These are phyloP conservation scores for Debaryomyces sp. DNA, from an alignment of 1,139 yeast species.

Conservation along the genomic window DNA sequence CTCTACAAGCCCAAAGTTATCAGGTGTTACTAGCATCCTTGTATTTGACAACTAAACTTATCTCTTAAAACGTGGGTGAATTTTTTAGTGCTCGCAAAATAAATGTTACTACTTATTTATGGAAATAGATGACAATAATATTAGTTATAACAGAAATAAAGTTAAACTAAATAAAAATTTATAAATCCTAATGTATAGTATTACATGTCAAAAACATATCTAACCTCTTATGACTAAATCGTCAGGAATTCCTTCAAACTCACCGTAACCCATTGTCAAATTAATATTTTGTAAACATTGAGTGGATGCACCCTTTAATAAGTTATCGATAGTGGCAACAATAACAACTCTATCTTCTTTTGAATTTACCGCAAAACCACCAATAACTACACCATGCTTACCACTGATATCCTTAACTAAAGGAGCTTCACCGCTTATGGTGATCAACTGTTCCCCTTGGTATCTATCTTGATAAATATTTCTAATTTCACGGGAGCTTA, in stretches of 20 bases:
- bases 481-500: constrained; percentile 82
- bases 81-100: constrained; percentile 4
- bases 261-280: constrained; percentile 85
- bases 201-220: neutral
- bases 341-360: constrained; percentile 89
- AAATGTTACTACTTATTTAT: too few species aligned
- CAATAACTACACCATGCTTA: constrained; percentile 91
- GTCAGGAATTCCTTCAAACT: constrained; percentile 90
- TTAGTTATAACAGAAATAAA: neutral
- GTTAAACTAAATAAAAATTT: neutral
- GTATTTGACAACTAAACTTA: neutral
- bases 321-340: constrained; percentile 92
- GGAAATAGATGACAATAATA: neutral
- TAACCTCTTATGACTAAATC: constrained; percentile 54
- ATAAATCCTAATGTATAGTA: neutral
- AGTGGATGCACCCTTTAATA: constrained; percentile 97
- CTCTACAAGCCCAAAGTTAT: constrained; percentile 77
- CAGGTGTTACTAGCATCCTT: constrained; percentile 74
- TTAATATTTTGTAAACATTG: constrained; percentile 97
- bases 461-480: constrained; percentile 86
- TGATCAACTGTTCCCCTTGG: constrained; percentile 82
- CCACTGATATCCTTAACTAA: constrained; percentile 89
- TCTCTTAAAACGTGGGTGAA: neutral
- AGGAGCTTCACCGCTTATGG: constrained; percentile 89
- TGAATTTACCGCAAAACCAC: constrained; percentile 93